phyloP scores from a whole-genome alignment of 139 green algal species.

The Micractinium sp. region DNA sequence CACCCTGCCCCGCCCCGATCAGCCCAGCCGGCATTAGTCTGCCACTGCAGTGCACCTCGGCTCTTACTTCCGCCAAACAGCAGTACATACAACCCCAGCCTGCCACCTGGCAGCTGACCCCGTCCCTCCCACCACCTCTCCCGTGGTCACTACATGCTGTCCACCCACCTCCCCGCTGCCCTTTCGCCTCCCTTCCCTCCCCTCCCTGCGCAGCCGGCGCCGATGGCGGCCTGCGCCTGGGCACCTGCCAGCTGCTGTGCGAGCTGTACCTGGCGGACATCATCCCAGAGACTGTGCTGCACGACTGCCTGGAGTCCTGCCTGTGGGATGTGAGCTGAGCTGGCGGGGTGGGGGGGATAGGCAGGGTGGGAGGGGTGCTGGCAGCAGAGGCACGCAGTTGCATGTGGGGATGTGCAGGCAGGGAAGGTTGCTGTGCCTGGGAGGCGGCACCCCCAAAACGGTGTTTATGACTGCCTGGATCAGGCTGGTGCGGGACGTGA shows the following conservation, averaged over 20 bases:
- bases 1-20: too few species aligned
- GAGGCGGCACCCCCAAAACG: too few species aligned
- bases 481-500: too few species aligned
- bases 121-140: background rate
- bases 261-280: slow-evolving; percentile 10
- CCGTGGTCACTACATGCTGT: too few species aligned
- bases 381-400: too few species aligned
- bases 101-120: background rate
- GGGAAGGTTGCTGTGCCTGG: too few species aligned
- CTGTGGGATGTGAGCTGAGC: slow-evolving; percentile 23
- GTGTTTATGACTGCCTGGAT: too few species aligned
- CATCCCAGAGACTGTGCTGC: slow-evolving; percentile 11
- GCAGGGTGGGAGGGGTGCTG: too few species aligned
- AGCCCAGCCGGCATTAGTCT: too few species aligned
- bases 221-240: background rate
- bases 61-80: background rate
- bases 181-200: too few species aligned
- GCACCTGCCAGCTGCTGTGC: slow-evolving; percentile 13
- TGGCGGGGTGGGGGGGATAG: too few species aligned
- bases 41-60: too few species aligned
- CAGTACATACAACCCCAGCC: background rate
- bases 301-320: slow-evolving; percentile 25
- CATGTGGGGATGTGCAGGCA: background rate
- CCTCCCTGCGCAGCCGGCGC: background rate
- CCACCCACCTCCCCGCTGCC: background rate